Conservation (phyloP, 78 protist genomes). For the Dictyostelium capitatum region DNA sequence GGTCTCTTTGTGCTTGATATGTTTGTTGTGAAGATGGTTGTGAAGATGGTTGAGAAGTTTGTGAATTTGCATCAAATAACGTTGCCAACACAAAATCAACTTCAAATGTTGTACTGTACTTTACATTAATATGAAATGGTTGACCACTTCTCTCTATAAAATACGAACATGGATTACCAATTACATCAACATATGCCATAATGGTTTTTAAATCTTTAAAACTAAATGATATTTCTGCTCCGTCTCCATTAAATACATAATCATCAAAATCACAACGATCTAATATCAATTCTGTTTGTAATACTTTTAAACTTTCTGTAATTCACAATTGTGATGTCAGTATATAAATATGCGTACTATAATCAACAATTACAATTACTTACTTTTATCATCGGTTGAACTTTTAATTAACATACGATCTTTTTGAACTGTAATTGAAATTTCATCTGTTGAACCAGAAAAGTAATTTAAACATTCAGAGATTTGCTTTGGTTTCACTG, state of each 20-base stretch:
- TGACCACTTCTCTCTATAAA: constrained; percentile 1
- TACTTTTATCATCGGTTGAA: constrained; percentile 43
- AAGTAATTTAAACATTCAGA: constrained; percentile 22
- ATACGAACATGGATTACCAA: not conserved
- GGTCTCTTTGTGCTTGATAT: not conserved
- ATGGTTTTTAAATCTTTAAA: constrained; percentile 52
- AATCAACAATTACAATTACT: not conserved
- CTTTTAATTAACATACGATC: constrained; percentile 42
- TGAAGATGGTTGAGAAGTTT: not conserved
- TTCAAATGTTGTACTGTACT: not conserved
- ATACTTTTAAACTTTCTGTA: not conserved
- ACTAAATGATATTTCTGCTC: constrained; percentile 35
- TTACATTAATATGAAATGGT: constrained; percentile 15
- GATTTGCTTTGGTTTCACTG: constrained; percentile 24
- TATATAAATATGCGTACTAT: not conserved
- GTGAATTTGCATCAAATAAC: not conserved
- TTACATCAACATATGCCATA: constrained; percentile 33
- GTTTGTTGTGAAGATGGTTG: not conserved
- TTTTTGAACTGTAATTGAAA: constrained; percentile 9
- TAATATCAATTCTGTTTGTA: constrained; percentile 21
- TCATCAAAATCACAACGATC: constrained; percentile 55
- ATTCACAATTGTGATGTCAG: not conserved
- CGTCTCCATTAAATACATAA: not conserved
- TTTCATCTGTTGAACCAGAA: constrained; percentile 19
- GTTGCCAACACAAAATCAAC: constrained; percentile 42